Conservation (phyloP, 805 yeast species). For the Zygoascus flipseniorum region DNA sequence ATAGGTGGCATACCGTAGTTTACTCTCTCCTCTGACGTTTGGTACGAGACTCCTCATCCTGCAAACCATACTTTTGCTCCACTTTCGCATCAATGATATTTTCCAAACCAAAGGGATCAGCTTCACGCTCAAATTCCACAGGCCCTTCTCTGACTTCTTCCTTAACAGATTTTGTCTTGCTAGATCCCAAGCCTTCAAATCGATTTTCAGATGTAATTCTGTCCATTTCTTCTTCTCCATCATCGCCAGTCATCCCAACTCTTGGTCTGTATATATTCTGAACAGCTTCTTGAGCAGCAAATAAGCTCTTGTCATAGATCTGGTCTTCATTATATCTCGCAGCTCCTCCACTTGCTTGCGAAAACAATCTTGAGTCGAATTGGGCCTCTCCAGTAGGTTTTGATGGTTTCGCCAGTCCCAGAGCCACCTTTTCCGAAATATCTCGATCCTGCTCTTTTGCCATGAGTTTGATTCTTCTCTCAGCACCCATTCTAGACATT, state of each 20-base stretch:
- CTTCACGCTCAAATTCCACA: conserved; percentile 35
- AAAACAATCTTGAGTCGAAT: conserved; percentile 54
- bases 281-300: conserved; percentile 43
- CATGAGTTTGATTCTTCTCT: conserved; percentile 34
- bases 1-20: background rate
- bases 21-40: conserved; percentile 2
- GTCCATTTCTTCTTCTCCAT: conserved; percentile 19
- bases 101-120: conserved; percentile 17
- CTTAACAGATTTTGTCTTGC: conserved; percentile 10
- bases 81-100: conserved; percentile 9
- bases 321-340: conserved; percentile 34
- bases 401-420: conserved; percentile 40
- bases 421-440: conserved; percentile 46
- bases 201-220: conserved; percentile 20
- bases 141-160: conserved; percentile 31
- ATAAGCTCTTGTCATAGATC: conserved; percentile 52
- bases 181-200: conserved; percentile 21
- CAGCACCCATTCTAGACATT: conserved; percentile 37
- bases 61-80: conserved; percentile 5
- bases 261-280: conserved; percentile 41
- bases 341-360: conserved; percentile 24
- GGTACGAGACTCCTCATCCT: background rate
- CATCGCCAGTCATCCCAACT: conserved; percentile 17
- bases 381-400: conserved; percentile 32
- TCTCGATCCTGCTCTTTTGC: conserved; percentile 42